These are phyloP conservation scores for Yamadazyma dendronema DNA, from an alignment of 1,139 yeast species.

Conservation along the genomic window DNA sequence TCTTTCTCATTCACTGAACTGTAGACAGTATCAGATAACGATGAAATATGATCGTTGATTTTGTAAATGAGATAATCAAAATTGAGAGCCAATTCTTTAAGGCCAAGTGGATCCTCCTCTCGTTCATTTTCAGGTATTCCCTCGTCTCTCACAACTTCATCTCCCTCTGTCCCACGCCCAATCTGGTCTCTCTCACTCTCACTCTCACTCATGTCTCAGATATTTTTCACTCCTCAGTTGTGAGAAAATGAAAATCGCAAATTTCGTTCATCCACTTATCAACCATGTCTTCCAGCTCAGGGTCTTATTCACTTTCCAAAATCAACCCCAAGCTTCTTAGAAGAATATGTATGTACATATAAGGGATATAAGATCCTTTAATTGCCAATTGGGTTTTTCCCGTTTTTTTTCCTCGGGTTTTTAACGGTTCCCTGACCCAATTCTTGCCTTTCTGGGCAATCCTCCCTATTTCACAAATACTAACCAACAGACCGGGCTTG, in stretches of 20 bases:
- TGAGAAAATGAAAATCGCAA: too few relatives aligned
- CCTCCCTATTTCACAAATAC: slow-evolving; percentile 9
- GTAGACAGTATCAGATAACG: slow-evolving; percentile 37
- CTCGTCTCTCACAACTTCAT: too few relatives aligned
- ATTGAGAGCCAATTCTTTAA: slow-evolving; percentile 55
- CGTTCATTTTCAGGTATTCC: background rate
- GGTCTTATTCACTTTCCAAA: slow-evolving; percentile 41
- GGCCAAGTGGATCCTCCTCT: slow-evolving; percentile 55
- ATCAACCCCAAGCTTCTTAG: slow-evolving; percentile 61
- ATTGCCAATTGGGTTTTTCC: too few relatives aligned
- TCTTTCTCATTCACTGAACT: slow-evolving; percentile 29
- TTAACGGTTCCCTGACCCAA: background rate
- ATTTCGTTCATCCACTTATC: background rate
- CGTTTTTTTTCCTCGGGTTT: background rate
- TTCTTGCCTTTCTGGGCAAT: background rate
- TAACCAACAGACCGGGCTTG: slow-evolving; percentile 74
- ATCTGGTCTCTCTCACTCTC: too few relatives aligned
- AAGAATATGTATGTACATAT: slow-evolving; percentile 52
- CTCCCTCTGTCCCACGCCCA: too few relatives aligned
- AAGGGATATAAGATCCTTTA: background rate
- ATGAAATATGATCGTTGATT: slow-evolving; percentile 52
- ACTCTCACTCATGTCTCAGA: too few relatives aligned
- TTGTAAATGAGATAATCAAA: slow-evolving; percentile 64
- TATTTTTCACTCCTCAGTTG: too few relatives aligned
- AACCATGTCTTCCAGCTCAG: slow-evolving; percentile 21